These are phyloP conservation scores for Cladosporium sp. DNA, from an alignment of 2,329 filamentous ascomycete genomes.

Conservation along the genomic window DNA sequence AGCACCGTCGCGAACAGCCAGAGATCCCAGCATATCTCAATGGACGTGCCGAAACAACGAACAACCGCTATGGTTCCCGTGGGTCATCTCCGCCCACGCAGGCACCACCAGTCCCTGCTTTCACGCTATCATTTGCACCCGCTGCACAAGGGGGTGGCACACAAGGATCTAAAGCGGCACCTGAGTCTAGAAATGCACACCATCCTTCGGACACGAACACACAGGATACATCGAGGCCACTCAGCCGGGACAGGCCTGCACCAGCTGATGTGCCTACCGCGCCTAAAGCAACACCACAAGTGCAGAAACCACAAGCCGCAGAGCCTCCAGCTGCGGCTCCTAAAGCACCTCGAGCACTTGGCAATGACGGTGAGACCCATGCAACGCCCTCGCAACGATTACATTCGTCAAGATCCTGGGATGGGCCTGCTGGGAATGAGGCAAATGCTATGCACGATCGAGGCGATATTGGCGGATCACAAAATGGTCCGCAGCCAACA, in stretches of 20 bases:
- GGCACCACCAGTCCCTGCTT: conserved; percentile 53
- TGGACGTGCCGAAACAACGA: conserved; percentile 43
- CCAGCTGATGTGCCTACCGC: conserved; percentile 25
- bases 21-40: conserved; percentile 43
- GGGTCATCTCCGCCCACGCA: conserved; percentile 51
- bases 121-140: conserved; percentile 35
- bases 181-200: conserved; percentile 11
- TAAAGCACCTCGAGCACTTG: conserved; percentile 28
- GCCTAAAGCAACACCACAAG: conserved; percentile 39
- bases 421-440: conserved; percentile 19
- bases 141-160: conserved; percentile 23
- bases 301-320: conserved; percentile 27
- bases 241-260: conserved; percentile 5
- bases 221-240: conserved; percentile 6
- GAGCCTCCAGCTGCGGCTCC: conserved; percentile 29
- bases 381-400: conserved; percentile 22
- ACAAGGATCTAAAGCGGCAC: conserved; percentile 25
- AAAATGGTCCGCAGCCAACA: conserved; percentile 8
- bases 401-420: conserved; percentile 28
- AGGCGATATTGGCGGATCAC: not conserved
- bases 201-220: conserved; percentile 5
- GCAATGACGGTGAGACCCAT: conserved; percentile 20
- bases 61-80: conserved; percentile 44
- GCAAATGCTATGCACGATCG: conserved; percentile 28
- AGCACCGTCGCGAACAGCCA: conserved; percentile 17